Evolutionary conservation across 768 basidiomycete genomes (phyloP).

Genomic region (Coprinopsis sp.): DNA sequence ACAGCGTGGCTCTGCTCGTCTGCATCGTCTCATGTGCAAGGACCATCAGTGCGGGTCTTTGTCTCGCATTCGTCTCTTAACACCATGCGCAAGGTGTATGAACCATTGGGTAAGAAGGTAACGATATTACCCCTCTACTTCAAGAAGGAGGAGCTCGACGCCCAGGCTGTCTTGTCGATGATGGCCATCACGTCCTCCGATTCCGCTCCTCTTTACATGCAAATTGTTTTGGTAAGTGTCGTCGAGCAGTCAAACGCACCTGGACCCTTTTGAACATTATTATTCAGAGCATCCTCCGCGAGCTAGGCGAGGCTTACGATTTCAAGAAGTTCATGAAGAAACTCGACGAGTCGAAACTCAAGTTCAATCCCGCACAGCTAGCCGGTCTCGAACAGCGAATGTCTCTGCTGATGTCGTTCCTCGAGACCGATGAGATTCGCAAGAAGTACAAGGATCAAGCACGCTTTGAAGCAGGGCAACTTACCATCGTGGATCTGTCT

Average conservation of each 20-base stretch:
- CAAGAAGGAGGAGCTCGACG: conserved; percentile 58
- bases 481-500: conserved; percentile 68
- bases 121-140: conserved; percentile 52
- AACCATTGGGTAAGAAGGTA: conserved; percentile 44
- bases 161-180: conserved; percentile 65
- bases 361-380: conserved; percentile 54
- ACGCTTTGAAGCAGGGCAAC: conserved; percentile 51
- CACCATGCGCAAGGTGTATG: conserved; percentile 56
- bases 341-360: conserved; percentile 41
- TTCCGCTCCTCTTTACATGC: conserved; percentile 63
- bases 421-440: conserved; percentile 25
- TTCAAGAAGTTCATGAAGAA: conserved; percentile 45
- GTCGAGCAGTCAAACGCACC: neutral
- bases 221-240: conserved; percentile 56
- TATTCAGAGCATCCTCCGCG: conserved; percentile 51
- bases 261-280: neutral
- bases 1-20: conserved; percentile 55
- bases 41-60: conserved; percentile 42
- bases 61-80: conserved; percentile 59
- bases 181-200: conserved; percentile 67
- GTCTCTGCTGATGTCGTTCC: conserved; percentile 54
- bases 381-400: conserved; percentile 59
- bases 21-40: conserved; percentile 21
- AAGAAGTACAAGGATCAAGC: conserved; percentile 7
- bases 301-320: conserved; percentile 56